phyloP scores from a whole-genome alignment of 352 stramenopile genomes.

The Pythium grandisporangium region DNA sequence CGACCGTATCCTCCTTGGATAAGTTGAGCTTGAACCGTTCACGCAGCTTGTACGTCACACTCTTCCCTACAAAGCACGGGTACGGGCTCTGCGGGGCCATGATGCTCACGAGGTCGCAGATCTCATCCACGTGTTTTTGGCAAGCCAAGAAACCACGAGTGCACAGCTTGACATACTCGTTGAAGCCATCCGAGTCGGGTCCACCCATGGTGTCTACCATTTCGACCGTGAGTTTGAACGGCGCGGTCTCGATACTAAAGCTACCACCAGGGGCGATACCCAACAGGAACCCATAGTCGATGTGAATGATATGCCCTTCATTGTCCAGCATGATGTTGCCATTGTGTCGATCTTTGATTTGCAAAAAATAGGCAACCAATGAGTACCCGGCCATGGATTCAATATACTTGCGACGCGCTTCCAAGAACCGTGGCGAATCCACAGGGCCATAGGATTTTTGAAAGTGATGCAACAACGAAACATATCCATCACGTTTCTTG shows the following conservation, averaged over 20 bases:
- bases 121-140: slow-evolving; percentile 92
- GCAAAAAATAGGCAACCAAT: slow-evolving; percentile 97
- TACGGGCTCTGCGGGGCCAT: slow-evolving; percentile 95
- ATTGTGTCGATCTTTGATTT: slow-evolving; percentile 99
- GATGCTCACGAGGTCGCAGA: slow-evolving; percentile 96
- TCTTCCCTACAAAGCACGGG: slow-evolving; percentile 91
- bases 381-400: slow-evolving; percentile 97
- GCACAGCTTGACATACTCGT: slow-evolving; percentile 96
- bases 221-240: slow-evolving; percentile 99
- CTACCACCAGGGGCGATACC: slow-evolving; percentile 97
- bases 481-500: slow-evolving; percentile 95
- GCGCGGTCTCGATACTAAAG: slow-evolving; percentile 97
- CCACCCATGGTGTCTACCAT: slow-evolving; percentile 98
- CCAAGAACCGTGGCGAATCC: slow-evolving; percentile 81
- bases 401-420: slow-evolving; percentile 95
- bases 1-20: slow-evolving; percentile 85
- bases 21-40: slow-evolving; percentile 82
- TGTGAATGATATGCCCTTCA: slow-evolving; percentile 98
- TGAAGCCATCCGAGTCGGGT: slow-evolving; percentile 85
- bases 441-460: slow-evolving; percentile 91
- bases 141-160: slow-evolving; percentile 96
- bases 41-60: slow-evolving; percentile 74
- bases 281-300: slow-evolving; percentile 99
- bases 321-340: slow-evolving; percentile 99
- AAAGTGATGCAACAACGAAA: slow-evolving; percentile 93